A percentile compares a stretch with the other conserved stretches of the same genome.
These are phyloP conservation scores for Orbilia quercus DNA, from an alignment of 2,329 filamentous ascomycete genomes.

Conservation along the genomic window DNA sequence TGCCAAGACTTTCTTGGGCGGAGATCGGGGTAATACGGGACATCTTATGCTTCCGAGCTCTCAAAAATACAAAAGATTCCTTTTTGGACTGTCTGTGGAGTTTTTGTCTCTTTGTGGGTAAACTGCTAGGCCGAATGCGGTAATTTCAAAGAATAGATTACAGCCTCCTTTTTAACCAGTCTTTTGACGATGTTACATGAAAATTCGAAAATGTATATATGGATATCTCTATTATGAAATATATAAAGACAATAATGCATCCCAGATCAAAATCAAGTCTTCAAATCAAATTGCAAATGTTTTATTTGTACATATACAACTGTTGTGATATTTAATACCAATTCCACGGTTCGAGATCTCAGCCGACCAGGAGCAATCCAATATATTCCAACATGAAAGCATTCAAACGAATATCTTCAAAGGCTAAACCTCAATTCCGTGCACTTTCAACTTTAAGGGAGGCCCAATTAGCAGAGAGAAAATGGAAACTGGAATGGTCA, in stretches of 20 bases:
- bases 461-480: slow-evolving; percentile 10
- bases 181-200: too few species aligned
- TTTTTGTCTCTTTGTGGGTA: slow-evolving; percentile 25
- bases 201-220: too few species aligned
- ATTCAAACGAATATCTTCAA: slow-evolving; percentile 1
- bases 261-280: too few species aligned
- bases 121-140: too few species aligned
- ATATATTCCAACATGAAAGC: slow-evolving; percentile 6
- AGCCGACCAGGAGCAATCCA: background rate
- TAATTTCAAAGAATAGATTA: too few species aligned
- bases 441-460: background rate
- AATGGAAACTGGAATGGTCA: slow-evolving; percentile 46
- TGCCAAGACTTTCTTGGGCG: background rate
- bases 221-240: too few species aligned
- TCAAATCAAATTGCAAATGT: too few species aligned
- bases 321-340: too few species aligned
- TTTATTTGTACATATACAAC: too few species aligned
- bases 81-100: slow-evolving; percentile 7
- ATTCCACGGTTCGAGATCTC: background rate
- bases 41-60: slow-evolving; percentile 21
- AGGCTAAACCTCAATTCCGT: background rate
- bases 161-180: too few species aligned
- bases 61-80: slow-evolving; percentile 4
- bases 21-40: slow-evolving; percentile 17
- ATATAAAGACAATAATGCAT: too few species aligned